phyloP scores from a whole-genome alignment of 1,284 basidiomycete species.

The Ganoderma lucidum region DNA sequence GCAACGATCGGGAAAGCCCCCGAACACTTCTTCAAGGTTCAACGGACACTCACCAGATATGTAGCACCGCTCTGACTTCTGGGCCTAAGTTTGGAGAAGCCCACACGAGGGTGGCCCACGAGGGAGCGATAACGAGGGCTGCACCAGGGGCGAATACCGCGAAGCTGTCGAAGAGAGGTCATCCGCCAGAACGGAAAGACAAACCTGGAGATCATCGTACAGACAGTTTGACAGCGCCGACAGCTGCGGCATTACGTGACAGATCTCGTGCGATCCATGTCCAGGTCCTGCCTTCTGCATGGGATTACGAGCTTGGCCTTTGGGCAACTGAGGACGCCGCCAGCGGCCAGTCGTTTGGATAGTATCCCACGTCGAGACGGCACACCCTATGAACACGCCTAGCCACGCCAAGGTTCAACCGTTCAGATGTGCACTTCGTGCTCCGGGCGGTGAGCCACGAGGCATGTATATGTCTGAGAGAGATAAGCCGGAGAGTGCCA shows the following conservation, averaged over 20 bases:
- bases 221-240: conserved; percentile 4
- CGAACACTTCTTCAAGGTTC: background rate
- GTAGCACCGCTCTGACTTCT: background rate
- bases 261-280: background rate
- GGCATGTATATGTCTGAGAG: background rate
- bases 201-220: background rate
- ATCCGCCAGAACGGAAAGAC: conserved; percentile 7
- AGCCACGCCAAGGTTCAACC: background rate
- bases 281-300: background rate
- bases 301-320: background rate
- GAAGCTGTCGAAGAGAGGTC: conserved; percentile 3
- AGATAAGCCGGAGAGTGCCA: background rate
- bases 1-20: background rate
- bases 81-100: background rate
- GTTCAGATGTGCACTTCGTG: background rate
- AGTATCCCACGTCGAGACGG: background rate
- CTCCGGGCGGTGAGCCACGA: background rate
- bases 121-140: background rate
- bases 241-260: background rate
- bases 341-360: background rate
- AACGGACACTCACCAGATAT: background rate
- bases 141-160: background rate
- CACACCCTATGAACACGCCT: background rate
- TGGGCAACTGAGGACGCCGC: background rate
- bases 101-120: background rate